phyloP scores from a whole-genome alignment of 169 alveolate species.

The Eimeria nieschulzi region DNA sequence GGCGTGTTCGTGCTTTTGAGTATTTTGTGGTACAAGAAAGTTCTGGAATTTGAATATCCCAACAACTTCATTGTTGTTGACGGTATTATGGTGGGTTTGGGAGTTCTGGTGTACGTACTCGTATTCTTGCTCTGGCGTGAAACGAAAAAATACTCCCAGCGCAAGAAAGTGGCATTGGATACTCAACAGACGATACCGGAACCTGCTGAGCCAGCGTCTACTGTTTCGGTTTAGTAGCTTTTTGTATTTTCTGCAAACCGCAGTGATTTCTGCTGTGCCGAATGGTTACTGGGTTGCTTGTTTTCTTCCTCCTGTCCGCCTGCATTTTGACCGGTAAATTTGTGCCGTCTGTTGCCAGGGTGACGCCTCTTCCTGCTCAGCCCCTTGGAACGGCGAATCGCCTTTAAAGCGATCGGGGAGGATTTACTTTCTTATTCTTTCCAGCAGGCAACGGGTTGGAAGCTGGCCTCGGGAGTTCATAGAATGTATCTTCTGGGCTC shows the following conservation, averaged over 20 bases:
- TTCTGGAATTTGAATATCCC: constrained; percentile 19
- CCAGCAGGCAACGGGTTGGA: too few species aligned
- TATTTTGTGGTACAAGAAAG: constrained; percentile 69
- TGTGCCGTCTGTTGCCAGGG: too few species aligned
- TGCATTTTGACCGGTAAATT: too few species aligned
- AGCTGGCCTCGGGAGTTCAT: too few species aligned
- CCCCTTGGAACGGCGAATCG: too few species aligned
- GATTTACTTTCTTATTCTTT: too few species aligned
- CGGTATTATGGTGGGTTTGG: constrained; percentile 60
- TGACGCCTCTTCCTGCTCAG: too few species aligned
- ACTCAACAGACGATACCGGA: constrained; percentile 18
- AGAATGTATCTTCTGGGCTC: too few species aligned
- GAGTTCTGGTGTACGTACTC: constrained; percentile 27
- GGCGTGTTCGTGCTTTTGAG: constrained; percentile 66
- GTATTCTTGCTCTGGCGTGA: constrained; percentile 14
- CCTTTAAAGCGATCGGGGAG: too few species aligned
- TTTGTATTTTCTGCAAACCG: background rate
- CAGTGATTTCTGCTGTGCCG: too few species aligned
- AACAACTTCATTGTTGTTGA: constrained; percentile 43
- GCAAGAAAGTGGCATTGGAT: background rate
- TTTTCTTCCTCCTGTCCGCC: too few species aligned
- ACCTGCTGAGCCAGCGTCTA: constrained; percentile 8
- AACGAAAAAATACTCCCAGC: background rate
- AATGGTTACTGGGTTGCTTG: too few species aligned
- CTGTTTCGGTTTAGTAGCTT: background rate